Conservation (phyloP, 176 grass and related monocot species). For the Carex myosuroides region DNA sequence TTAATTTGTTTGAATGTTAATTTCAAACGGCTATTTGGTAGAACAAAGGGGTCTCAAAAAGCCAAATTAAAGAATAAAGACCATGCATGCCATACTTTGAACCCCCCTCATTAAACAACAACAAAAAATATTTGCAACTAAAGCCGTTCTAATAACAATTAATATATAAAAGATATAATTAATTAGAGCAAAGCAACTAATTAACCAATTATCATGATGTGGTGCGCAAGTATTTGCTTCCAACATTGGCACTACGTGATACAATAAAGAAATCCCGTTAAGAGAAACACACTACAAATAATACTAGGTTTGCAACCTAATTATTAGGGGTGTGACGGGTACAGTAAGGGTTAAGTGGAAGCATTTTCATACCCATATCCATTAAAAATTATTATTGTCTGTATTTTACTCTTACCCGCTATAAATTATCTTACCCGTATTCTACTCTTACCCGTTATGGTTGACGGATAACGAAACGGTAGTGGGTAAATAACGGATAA, state of each 20-base stretch:
- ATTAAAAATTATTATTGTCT: too few species aligned
- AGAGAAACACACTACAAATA: not conserved
- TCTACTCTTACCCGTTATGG: too few species aligned
- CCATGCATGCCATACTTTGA: too few species aligned
- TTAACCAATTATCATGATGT: not conserved
- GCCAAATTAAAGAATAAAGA: not conserved
- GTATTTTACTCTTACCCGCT: too few species aligned
- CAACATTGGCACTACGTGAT: not conserved
- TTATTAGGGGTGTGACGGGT: too few species aligned
- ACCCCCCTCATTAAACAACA: not conserved
- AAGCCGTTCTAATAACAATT: not conserved
- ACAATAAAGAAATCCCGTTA: not conserved
- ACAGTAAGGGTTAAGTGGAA: too few species aligned
- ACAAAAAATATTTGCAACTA: not conserved
- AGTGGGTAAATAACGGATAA: too few species aligned
- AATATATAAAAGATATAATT: not conserved
- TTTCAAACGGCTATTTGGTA: not conserved
- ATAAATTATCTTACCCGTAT: too few species aligned
- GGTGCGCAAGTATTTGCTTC: conserved; percentile 1
- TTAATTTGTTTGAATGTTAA: conserved; percentile 2
- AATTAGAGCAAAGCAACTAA: not conserved
- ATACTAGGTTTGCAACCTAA: not conserved
- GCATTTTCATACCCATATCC: too few species aligned
- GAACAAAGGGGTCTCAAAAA: not conserved
- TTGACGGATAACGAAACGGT: too few species aligned